Evolutionary conservation across 345 rosid species (phyloP).

Genomic region (Eucalyptus pauciflora): DNA sequence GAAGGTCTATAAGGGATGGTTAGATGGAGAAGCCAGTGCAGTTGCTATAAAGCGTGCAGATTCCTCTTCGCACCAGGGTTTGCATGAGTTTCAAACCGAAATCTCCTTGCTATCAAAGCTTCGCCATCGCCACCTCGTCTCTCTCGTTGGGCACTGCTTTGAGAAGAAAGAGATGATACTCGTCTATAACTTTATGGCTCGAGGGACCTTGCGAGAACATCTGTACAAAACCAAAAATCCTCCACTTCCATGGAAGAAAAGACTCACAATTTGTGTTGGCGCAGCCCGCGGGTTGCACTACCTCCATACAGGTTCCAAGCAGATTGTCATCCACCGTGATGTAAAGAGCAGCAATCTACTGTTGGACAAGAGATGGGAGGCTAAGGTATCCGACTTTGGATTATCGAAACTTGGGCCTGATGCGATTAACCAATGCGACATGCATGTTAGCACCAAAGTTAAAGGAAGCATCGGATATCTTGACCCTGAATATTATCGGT

Average conservation of each 20-base stretch:
- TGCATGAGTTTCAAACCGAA: slow-evolving; percentile 25
- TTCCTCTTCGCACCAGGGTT: slow-evolving; percentile 19
- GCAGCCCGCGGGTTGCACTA: slow-evolving; percentile 25
- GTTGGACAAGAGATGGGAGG: slow-evolving; percentile 2
- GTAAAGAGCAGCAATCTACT: slow-evolving; percentile 8
- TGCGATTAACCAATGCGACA: neutral
- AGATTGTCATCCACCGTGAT: slow-evolving; percentile 8
- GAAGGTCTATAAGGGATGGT: slow-evolving; percentile 16
- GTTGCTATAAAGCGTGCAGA: slow-evolving; percentile 31
- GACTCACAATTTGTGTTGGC: slow-evolving; percentile 27
- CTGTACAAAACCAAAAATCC: slow-evolving; percentile 1
- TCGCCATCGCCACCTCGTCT: slow-evolving; percentile 18
- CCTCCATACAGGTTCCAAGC: slow-evolving; percentile 10
- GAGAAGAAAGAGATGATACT: slow-evolving; percentile 30
- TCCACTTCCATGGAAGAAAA: slow-evolving; percentile 18
- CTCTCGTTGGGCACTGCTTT: slow-evolving; percentile 24
- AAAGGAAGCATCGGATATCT: slow-evolving; percentile 12
- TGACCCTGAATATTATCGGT: slow-evolving; percentile 1
- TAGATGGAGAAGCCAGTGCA: slow-evolving; percentile 1
- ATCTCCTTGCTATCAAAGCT: slow-evolving; percentile 28
- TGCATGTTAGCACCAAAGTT: neutral
- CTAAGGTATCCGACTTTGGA: slow-evolving; percentile 4
- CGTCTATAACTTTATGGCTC: slow-evolving; percentile 18
- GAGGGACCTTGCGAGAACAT: slow-evolving; percentile 8
- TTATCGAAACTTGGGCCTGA: slow-evolving; percentile 6